Percentiles rank a stretch among this genome's conserved stretches.
These are phyloP conservation scores for Graphilbum fragrans DNA, from an alignment of 2,329 filamentous ascomycete species.

Conservation along the genomic window DNA sequence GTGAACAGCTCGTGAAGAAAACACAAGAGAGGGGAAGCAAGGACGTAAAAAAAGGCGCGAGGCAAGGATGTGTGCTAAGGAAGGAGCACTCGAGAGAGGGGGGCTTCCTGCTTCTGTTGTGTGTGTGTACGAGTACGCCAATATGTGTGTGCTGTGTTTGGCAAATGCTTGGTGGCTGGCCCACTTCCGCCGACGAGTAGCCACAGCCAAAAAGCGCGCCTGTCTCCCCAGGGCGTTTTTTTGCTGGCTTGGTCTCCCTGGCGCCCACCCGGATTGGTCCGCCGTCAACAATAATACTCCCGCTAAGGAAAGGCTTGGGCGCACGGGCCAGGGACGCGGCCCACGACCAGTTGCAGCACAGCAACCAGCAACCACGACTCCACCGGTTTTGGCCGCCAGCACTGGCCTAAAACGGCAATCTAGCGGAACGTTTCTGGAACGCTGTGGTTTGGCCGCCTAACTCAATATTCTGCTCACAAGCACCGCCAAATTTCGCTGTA, in stretches of 20 bases:
- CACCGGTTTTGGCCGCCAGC: neutral
- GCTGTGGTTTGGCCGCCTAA: neutral
- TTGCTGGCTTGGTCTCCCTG: too few relatives aligned
- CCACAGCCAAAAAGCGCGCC: conserved; percentile 5
- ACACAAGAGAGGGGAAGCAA: conserved; percentile 1
- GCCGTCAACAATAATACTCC: conserved; percentile 13
- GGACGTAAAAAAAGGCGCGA: neutral
- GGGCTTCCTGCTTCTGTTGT: neutral
- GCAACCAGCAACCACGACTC: conserved; percentile 9
- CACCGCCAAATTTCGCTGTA: neutral
- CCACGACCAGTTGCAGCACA: conserved; percentile 9
- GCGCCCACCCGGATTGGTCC: conserved; percentile 11
- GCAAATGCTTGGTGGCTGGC: neutral
- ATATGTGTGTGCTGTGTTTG: neutral
- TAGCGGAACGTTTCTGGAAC: conserved; percentile 10
- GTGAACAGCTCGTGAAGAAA: neutral
- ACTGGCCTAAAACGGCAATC: conserved; percentile 7
- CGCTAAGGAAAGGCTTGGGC: conserved; percentile 11
- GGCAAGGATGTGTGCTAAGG: conserved; percentile 2
- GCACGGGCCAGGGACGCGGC: conserved; percentile 13
- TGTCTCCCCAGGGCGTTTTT: conserved; percentile 6
- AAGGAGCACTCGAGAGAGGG: conserved; percentile 3
- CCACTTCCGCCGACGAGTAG: neutral
- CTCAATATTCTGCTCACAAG: neutral
- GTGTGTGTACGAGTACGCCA: too few relatives aligned